Percentiles rank a stretch among this genome's conserved stretches.
Conservation (phyloP, 768 basidiomycete species). For the Leccinum longicurvipes region DNA sequence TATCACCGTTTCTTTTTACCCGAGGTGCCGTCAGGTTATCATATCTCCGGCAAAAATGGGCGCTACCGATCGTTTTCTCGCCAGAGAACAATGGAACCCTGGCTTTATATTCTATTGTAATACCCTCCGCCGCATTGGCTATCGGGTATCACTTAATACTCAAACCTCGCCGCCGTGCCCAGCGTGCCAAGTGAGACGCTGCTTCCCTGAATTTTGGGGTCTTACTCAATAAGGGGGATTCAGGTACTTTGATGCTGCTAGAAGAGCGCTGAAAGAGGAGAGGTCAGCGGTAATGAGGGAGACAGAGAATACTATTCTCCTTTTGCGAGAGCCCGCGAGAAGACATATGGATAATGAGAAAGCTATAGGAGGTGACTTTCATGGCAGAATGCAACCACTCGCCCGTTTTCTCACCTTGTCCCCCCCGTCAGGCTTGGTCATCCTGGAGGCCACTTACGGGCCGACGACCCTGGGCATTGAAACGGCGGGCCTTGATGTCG, state of each 20-base stretch:
- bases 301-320: conserved; percentile 54
- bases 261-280: conserved; percentile 60
- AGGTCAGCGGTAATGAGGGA: conserved; percentile 60
- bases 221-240: conserved; percentile 15
- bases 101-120: conserved; percentile 47
- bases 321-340: conserved; percentile 67
- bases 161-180: conserved; percentile 50
- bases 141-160: conserved; percentile 57
- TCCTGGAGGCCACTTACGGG: conserved; percentile 74
- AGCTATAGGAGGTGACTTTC: conserved; percentile 56
- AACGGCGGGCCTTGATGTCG: conserved; percentile 55
- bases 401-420: conserved; percentile 14
- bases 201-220: conserved; percentile 9
- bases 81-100: conserved; percentile 44
- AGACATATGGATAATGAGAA: conserved; percentile 63
- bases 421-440: conserved; percentile 58
- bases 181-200: conserved; percentile 48
- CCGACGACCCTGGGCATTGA: conserved; percentile 48
- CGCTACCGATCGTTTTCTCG: conserved; percentile 57
- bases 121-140: conserved; percentile 53
- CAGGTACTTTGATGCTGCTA: conserved; percentile 67
- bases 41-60: conserved; percentile 56
- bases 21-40: conserved; percentile 38
- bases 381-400: conserved; percentile 1
- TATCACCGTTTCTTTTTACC: conserved; percentile 13